A percentile compares a stretch with the other conserved stretches of the same genome.
Evolutionary conservation across 805 yeast species (phyloP).

Genomic region (Myxozyma geophila): DNA sequence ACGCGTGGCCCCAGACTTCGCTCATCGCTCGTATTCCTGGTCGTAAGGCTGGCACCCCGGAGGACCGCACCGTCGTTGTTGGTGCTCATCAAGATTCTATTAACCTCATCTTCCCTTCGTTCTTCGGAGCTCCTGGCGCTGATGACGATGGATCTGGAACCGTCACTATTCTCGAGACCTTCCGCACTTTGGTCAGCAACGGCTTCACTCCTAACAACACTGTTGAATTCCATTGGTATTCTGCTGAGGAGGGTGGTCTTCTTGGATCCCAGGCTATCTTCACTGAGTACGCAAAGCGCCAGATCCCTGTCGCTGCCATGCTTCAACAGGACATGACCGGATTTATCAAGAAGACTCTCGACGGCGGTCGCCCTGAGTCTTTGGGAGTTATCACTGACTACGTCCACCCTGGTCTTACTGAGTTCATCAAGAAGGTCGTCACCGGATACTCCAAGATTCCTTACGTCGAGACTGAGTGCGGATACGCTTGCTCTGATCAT

Average conservation of each 20-base stretch:
- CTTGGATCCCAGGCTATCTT: conserved; percentile 85
- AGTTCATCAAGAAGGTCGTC: conserved; percentile 65
- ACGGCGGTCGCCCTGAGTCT: conserved; percentile 60
- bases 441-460: conserved; percentile 68
- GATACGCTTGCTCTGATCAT: conserved; percentile 94
- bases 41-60: conserved; percentile 44
- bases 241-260: conserved; percentile 93
- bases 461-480: conserved; percentile 76
- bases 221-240: conserved; percentile 89
- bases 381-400: conserved; percentile 83
- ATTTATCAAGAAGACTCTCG: conserved; percentile 58
- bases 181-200: conserved; percentile 60
- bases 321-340: conserved; percentile 97
- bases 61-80: conserved; percentile 62
- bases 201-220: conserved; percentile 66
- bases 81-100: conserved; percentile 92
- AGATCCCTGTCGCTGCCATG: conserved; percentile 71
- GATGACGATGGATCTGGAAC: conserved; percentile 95
- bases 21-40: conserved; percentile 70
- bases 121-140: conserved; percentile 86
- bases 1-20: conserved; percentile 80
- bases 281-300: conserved; percentile 53
- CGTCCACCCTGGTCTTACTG: conserved; percentile 58
- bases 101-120: conserved; percentile 70
- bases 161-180: conserved; percentile 73